Conservation (phyloP, 2,329 filamentous ascomycete species). For the Emergomyces africanus region DNA sequence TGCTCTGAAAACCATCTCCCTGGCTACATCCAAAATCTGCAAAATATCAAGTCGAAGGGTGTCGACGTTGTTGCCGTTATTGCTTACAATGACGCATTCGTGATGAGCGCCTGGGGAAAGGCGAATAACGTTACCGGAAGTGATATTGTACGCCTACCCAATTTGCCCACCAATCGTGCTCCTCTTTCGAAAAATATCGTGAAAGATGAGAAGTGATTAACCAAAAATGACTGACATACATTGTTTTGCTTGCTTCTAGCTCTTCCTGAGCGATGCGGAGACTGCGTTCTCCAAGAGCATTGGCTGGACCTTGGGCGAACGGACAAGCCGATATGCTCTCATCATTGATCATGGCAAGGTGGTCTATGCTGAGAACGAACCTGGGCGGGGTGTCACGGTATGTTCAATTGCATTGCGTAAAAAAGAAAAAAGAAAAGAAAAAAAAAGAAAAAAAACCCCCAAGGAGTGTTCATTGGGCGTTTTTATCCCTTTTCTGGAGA, state of each 20-base stretch:
- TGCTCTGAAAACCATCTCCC: slow-evolving; percentile 73
- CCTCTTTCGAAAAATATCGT: neutral
- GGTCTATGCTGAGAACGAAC: slow-evolving; percentile 64
- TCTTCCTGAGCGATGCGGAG: slow-evolving; percentile 65
- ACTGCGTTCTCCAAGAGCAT: slow-evolving; percentile 64
- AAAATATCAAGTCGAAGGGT: slow-evolving; percentile 62
- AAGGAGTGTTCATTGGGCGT: neutral
- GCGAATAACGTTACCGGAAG: slow-evolving; percentile 67
- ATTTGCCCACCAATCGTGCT: neutral
- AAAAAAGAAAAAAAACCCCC: too few species aligned
- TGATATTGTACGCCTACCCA: slow-evolving; percentile 41
- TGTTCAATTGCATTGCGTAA: slow-evolving; percentile 1
- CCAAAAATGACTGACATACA: slow-evolving; percentile 2
- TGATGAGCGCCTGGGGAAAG: slow-evolving; percentile 86
- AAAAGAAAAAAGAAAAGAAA: too few species aligned
- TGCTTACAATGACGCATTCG: slow-evolving; percentile 72
- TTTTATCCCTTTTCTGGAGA: neutral
- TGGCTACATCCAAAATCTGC: slow-evolving; percentile 61
- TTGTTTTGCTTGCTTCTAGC: slow-evolving; percentile 24
- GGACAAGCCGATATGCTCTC: slow-evolving; percentile 68
- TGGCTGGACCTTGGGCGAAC: slow-evolving; percentile 63
- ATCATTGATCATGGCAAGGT: slow-evolving; percentile 75
- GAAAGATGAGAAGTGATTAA: neutral
- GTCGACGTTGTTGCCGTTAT: slow-evolving; percentile 73
- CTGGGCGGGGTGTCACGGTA: slow-evolving; percentile 18